These are phyloP conservation scores for Xylaria sp. DNA, from an alignment of 2,329 filamentous ascomycete genomes.

Conservation along the genomic window DNA sequence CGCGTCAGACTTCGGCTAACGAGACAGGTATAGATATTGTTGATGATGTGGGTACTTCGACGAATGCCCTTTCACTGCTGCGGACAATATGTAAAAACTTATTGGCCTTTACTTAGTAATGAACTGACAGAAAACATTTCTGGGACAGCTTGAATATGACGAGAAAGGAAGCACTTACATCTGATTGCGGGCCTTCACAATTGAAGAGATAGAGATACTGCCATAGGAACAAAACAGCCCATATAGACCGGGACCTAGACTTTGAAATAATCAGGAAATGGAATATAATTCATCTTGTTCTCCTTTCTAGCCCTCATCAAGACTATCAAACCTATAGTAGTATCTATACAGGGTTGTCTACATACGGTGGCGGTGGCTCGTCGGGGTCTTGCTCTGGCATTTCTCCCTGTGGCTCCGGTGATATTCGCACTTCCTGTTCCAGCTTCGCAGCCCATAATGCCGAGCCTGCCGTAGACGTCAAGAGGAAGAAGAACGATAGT, in stretches of 20 bases:
- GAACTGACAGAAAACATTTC: background rate
- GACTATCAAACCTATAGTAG: background rate
- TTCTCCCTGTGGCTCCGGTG: slow-evolving; percentile 29
- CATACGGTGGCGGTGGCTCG: slow-evolving; percentile 52
- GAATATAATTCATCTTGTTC: slow-evolving; percentile 8
- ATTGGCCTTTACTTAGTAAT: background rate
- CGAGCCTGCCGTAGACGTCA: slow-evolving; percentile 86
- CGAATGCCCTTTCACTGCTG: background rate
- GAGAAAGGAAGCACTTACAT: slow-evolving; percentile 5
- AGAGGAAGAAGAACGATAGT: slow-evolving; percentile 91
- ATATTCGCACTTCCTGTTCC: slow-evolving; percentile 64
- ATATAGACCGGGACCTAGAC: background rate
- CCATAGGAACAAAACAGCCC: background rate
- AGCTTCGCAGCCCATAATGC: slow-evolving; percentile 87
- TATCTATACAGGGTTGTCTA: slow-evolving; percentile 51
- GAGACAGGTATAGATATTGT: background rate
- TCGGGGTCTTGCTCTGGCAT: slow-evolving; percentile 43
- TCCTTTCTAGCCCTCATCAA: background rate
- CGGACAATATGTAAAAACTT: background rate
- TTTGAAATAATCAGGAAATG: background rate
- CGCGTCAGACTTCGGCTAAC: background rate
- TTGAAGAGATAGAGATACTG: background rate
- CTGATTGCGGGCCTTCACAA: background rate
- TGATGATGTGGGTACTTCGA: too few relatives aligned
- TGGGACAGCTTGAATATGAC: background rate